phyloP scores from a whole-genome alignment of 225 moss, liverwort and hornwort genomes.

The Polytrichum formosum region DNA sequence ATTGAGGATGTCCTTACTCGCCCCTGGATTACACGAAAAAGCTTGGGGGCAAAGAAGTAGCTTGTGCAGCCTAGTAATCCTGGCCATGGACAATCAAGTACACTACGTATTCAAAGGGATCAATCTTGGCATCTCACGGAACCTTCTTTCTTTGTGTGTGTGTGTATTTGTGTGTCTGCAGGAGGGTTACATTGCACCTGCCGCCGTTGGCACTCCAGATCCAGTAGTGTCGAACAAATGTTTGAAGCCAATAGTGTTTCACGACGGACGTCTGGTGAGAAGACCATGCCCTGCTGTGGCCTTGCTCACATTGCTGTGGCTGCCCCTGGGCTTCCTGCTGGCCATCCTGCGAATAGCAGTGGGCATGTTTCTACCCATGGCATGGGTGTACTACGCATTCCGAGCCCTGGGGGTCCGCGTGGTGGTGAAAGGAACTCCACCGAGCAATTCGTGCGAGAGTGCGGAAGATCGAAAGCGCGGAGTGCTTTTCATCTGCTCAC shows the following conservation, averaged over 20 bases:
- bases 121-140: background rate
- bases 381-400: constrained; percentile 20
- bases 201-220: background rate
- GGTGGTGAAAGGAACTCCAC: constrained; percentile 45
- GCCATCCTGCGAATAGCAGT: constrained; percentile 41
- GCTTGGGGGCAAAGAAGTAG: too few species aligned
- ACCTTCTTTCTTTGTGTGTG: too few species aligned
- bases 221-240: background rate
- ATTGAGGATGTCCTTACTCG: too few species aligned
- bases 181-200: constrained; percentile 49
- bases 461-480: constrained; percentile 22
- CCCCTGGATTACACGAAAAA: too few species aligned
- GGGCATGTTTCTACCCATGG: constrained; percentile 35
- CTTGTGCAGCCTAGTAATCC: too few species aligned
- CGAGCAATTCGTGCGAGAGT: constrained; percentile 13
- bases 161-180: constrained; percentile 12
- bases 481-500: constrained; percentile 55
- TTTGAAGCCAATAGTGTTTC: constrained; percentile 60
- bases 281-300: constrained; percentile 49
- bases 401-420: constrained; percentile 32
- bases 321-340: constrained; percentile 48
- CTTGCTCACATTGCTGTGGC: constrained; percentile 47
- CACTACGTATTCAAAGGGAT: too few species aligned
- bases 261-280: constrained; percentile 65
- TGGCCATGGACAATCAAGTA: too few species aligned